Percentiles rank a stretch among this genome's conserved stretches.
Evolutionary conservation across 1,139 yeast genomes (phyloP).

Genomic region (Yamadazyma trypodendri): DNA sequence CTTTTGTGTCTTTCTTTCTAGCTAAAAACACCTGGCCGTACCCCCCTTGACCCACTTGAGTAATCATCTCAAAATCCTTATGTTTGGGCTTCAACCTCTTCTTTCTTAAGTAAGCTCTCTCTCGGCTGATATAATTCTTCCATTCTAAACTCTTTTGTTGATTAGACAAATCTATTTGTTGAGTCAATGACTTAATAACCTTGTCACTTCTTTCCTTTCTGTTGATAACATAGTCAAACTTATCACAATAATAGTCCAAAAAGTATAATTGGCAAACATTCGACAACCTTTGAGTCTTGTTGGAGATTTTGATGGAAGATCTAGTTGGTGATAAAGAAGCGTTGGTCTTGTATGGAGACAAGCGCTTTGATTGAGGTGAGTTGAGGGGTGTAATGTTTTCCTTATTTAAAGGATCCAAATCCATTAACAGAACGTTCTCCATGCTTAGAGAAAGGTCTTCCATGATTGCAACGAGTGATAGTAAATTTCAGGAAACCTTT

Average conservation of each 20-base stretch:
- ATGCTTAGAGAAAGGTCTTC: slow-evolving; percentile 44
- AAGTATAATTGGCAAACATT: slow-evolving; percentile 84
- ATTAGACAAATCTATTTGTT: slow-evolving; percentile 37
- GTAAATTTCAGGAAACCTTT: background rate
- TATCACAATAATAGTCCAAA: slow-evolving; percentile 92
- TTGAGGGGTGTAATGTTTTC: slow-evolving; percentile 46
- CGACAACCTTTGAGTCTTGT: slow-evolving; percentile 80
- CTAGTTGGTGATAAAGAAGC: slow-evolving; percentile 2
- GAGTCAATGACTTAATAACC: slow-evolving; percentile 57
- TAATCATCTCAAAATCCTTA: slow-evolving; percentile 92
- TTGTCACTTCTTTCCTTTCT: slow-evolving; percentile 76
- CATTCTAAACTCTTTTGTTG: slow-evolving; percentile 67
- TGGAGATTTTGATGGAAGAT: slow-evolving; percentile 48
- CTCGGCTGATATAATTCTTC: slow-evolving; percentile 81
- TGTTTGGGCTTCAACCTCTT: slow-evolving; percentile 89
- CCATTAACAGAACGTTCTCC: slow-evolving; percentile 50
- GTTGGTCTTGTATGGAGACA: slow-evolving; percentile 22
- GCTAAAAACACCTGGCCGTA: slow-evolving; percentile 97
- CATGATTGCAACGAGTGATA: slow-evolving; percentile 12
- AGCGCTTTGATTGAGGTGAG: slow-evolving; percentile 29
- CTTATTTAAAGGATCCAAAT: slow-evolving; percentile 42
- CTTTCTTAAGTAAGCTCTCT: slow-evolving; percentile 80
- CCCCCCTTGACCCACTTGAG: slow-evolving; percentile 99
- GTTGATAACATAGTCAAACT: slow-evolving; percentile 87
- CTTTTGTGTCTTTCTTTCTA: slow-evolving; percentile 89